Conservation (phyloP, 2,329 filamentous ascomycete species). For the Hymenoscyphus scutula region DNA sequence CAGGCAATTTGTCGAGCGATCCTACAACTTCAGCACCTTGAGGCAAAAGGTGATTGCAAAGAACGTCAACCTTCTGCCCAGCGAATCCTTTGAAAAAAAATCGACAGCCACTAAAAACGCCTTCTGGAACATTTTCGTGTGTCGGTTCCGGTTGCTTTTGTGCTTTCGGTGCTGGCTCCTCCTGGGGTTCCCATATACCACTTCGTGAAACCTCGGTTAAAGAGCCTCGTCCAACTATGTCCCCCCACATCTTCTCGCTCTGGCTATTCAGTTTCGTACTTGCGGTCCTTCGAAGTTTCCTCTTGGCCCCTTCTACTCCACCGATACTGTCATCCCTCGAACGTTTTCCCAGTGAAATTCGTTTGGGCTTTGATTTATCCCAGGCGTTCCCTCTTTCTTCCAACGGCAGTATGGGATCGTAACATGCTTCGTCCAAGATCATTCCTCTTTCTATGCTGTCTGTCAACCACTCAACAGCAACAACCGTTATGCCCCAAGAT, state of each 20-base stretch:
- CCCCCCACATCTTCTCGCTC: slow-evolving; percentile 82
- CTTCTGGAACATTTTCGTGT: slow-evolving; percentile 22
- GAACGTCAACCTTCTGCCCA: slow-evolving; percentile 38
- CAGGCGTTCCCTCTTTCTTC: slow-evolving; percentile 78
- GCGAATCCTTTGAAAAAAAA: slow-evolving; percentile 45
- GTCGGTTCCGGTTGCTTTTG: neutral
- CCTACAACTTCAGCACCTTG: slow-evolving; percentile 36
- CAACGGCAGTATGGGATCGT: slow-evolving; percentile 68
- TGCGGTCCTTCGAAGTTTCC: slow-evolving; percentile 84
- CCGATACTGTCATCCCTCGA: slow-evolving; percentile 48
- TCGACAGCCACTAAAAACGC: slow-evolving; percentile 43
- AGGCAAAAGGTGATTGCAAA: slow-evolving; percentile 38
- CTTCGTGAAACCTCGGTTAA: slow-evolving; percentile 30
- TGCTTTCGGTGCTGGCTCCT: slow-evolving; percentile 5
- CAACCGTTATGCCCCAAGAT: slow-evolving; percentile 75
- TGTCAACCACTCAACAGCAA: slow-evolving; percentile 80
- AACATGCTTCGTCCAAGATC: slow-evolving; percentile 83
- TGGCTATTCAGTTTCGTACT: slow-evolving; percentile 81
- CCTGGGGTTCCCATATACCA: slow-evolving; percentile 30
- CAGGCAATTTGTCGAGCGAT: slow-evolving; percentile 23
- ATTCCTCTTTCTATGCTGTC: slow-evolving; percentile 83
- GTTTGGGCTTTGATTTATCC: slow-evolving; percentile 52
- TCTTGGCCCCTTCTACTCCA: slow-evolving; percentile 56
- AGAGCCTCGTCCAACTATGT: slow-evolving; percentile 63
- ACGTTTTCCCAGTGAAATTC: slow-evolving; percentile 57